Conservation (phyloP, 495 filamentous ascomycete genomes). For the Trichodelitschia bisporula region DNA sequence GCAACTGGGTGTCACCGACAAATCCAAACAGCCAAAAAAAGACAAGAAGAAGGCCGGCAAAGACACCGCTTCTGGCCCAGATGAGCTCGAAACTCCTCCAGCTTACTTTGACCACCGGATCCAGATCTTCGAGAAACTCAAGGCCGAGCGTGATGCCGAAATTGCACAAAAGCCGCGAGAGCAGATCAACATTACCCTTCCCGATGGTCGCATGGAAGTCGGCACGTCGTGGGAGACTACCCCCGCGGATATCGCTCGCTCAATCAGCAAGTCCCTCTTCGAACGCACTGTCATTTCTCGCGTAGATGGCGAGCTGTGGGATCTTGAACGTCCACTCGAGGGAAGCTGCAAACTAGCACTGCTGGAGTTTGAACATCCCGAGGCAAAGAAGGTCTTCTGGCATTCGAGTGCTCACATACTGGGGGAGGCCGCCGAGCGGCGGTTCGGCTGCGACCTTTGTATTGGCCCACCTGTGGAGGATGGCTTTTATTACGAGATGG, state of each 20-base stretch:
- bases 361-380: slow-evolving; percentile 59
- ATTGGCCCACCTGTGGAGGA: slow-evolving; percentile 80
- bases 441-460: slow-evolving; percentile 74
- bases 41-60: slow-evolving; percentile 24
- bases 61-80: slow-evolving; percentile 17
- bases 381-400: slow-evolving; percentile 73
- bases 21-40: slow-evolving; percentile 15
- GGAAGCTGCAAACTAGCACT: slow-evolving; percentile 52
- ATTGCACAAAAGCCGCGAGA: slow-evolving; percentile 36
- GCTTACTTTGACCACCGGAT: slow-evolving; percentile 67
- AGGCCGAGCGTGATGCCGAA: slow-evolving; percentile 56
- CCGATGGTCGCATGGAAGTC: slow-evolving; percentile 30
- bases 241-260: slow-evolving; percentile 36
- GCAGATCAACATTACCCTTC: slow-evolving; percentile 39
- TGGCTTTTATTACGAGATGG: slow-evolving; percentile 98
- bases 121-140: slow-evolving; percentile 65
- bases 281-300: slow-evolving; percentile 61
- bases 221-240: slow-evolving; percentile 53
- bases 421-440: slow-evolving; percentile 75
- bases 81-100: slow-evolving; percentile 43
- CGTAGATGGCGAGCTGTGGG: slow-evolving; percentile 71
- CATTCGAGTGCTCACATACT: slow-evolving; percentile 82
- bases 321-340: slow-evolving; percentile 75
- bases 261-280: slow-evolving; percentile 42
- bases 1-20: slow-evolving; percentile 22